Evolutionary conservation across 1,284 basidiomycete genomes (phyloP).

Genomic region (Ceratobasidium sp.): DNA sequence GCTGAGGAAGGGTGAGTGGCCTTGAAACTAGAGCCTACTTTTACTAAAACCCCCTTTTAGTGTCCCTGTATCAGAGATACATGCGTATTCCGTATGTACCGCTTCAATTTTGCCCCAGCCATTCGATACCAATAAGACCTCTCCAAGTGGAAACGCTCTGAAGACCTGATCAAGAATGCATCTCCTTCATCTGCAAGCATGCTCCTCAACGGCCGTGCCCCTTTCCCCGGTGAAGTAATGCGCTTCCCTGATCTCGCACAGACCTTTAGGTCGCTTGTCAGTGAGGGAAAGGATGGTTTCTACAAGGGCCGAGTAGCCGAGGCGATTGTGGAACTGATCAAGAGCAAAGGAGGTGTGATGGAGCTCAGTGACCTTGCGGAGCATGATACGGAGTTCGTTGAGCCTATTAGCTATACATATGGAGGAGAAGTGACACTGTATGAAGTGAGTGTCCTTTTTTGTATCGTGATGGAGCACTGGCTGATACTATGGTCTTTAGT

Average conservation of each 20-base stretch:
- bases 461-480: neutral
- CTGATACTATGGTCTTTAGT: constrained; percentile 59
- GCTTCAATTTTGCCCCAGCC: neutral
- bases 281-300: constrained; percentile 88
- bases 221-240: constrained; percentile 80
- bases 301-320: constrained; percentile 91
- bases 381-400: constrained; percentile 81
- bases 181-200: constrained; percentile 86
- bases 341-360: constrained; percentile 89
- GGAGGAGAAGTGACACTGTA: constrained; percentile 82
- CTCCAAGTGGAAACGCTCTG: constrained; percentile 76
- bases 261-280: constrained; percentile 83
- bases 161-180: constrained; percentile 79
- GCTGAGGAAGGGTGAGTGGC: constrained; percentile 82
- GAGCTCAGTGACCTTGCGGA: constrained; percentile 85
- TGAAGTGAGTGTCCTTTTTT: constrained; percentile 65
- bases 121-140: neutral
- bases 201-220: constrained; percentile 82
- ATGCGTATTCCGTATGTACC: constrained; percentile 65
- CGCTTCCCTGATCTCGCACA: constrained; percentile 80
- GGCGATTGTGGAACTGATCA: constrained; percentile 86
- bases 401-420: constrained; percentile 92
- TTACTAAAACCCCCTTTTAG: constrained; percentile 56
- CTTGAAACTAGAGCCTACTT: neutral
- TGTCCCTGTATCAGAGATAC: constrained; percentile 82